Conservation (phyloP, 176 grass and related monocot species). For the Eremochloa ophiuroides region DNA sequence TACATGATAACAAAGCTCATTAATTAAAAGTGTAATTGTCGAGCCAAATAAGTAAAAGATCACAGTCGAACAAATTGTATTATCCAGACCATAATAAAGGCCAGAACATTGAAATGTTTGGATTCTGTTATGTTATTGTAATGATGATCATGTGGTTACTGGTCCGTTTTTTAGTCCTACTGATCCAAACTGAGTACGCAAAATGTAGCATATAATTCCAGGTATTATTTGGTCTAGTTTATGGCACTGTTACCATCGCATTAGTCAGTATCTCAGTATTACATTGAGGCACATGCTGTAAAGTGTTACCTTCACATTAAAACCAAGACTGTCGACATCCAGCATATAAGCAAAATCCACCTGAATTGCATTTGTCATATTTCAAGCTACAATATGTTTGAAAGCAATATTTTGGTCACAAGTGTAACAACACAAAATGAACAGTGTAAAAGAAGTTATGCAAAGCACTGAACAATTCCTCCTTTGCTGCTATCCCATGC, state of each 20-base stretch:
- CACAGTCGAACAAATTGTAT: not conserved
- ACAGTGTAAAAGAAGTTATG: not conserved
- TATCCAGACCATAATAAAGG: not conserved
- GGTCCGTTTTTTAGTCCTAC: not conserved
- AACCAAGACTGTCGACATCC: slow-evolving; percentile 86
- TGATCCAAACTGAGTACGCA: not conserved
- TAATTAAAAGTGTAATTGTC: not conserved
- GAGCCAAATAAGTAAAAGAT: slow-evolving; percentile 16
- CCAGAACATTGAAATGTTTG: not conserved
- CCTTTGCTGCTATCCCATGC: not conserved
- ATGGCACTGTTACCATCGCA: not conserved
- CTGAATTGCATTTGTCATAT: slow-evolving; percentile 44
- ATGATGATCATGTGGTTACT: not conserved
- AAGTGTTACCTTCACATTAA: slow-evolving; percentile 82
- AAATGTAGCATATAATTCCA: not conserved
- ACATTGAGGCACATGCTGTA: not conserved
- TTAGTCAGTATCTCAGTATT: not conserved
- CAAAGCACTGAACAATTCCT: not conserved
- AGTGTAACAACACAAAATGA: not conserved
- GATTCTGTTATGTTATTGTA: slow-evolving; percentile 1
- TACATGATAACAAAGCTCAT: not conserved
- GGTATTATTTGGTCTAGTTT: not conserved
- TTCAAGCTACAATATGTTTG: not conserved
- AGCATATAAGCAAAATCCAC: slow-evolving; percentile 91
- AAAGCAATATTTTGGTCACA: slow-evolving; percentile 10